Base-by-base conservation (phyloP, 352 stramenopile genomes). In the Phytophthora idaei region DNA sequence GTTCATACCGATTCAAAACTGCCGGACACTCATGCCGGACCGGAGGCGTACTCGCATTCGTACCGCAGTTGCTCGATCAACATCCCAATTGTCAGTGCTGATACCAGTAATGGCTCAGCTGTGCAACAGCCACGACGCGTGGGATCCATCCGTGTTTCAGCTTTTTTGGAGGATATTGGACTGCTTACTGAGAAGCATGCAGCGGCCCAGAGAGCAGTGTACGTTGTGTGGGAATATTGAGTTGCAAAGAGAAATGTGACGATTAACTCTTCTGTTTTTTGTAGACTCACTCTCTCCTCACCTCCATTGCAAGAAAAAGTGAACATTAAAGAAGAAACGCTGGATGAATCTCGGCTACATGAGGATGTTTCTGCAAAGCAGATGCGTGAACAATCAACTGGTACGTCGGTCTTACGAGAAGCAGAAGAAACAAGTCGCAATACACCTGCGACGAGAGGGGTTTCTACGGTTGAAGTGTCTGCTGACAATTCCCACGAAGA, bases 1-100 rank as follows among this genome's bases (percentile, higher is more conserved):
- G 47, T 49, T 2, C 80, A 90, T 39, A 59, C 46, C 1, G 60
- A 61, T 12, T 64, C 64, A 31, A 10, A 21, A 41, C 32, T 70
- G 36, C 64, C 69, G 14, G 51, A 56, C 14, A 51, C 48, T 39
- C 14, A 66, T 21, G 36, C 49, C 41, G 60, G 58, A 8, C 9
- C 54, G 11, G 69, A 70, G 25, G 64, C 49, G 2, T 73, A 73
- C n/a, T 60, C 58, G 4, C 64, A 73, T 61, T 70, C 58, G 3
- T 73, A 67, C 51, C 69, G 85, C 57, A 82, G 72, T 49, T 93
- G 84, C 53, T 81, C 74, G 14, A 83, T 93, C 14, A 83, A 77
- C n/a, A 66, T 92, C 6, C 82, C 80, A 1, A 65, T 93, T 10
- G 64, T 86, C 15, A 57, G 56, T 64, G 5, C 11, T 45, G 55